phyloP scores from a whole-genome alignment of 2,329 filamentous ascomycete species.

The Capronia epimyces region DNA sequence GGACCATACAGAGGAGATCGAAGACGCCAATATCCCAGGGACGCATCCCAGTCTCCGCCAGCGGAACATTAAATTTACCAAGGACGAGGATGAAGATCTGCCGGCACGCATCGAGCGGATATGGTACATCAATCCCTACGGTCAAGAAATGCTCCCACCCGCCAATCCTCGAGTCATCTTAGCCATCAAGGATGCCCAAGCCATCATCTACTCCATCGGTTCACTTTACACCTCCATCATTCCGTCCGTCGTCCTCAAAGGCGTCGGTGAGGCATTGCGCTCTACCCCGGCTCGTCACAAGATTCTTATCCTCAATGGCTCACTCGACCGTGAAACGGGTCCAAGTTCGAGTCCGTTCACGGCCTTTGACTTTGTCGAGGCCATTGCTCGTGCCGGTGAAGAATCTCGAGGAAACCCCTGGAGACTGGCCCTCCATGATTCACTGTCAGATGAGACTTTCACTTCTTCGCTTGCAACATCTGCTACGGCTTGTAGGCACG shows the following conservation, averaged over 20 bases:
- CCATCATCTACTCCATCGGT: constrained; percentile 87
- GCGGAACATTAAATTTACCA: constrained; percentile 77
- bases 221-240: constrained; percentile 85
- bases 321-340: constrained; percentile 78
- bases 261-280: constrained; percentile 63
- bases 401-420: constrained; percentile 55
- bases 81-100: constrained; percentile 77
- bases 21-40: constrained; percentile 49
- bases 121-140: constrained; percentile 98
- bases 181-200: constrained; percentile 59
- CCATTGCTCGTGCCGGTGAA: constrained; percentile 68
- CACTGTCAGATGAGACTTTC: constrained; percentile 16
- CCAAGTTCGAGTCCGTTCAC: constrained; percentile 60
- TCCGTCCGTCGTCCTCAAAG: constrained; percentile 71
- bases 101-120: constrained; percentile 71
- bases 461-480: constrained; percentile 11
- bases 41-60: constrained; percentile 73
- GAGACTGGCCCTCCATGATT: constrained; percentile 16
- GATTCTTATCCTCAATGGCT: constrained; percentile 79
- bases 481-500: constrained; percentile 10
- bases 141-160: constrained; percentile 83
- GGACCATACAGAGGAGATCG: constrained; percentile 33
- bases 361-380: constrained; percentile 74
- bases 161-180: constrained; percentile 76
- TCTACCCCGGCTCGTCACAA: constrained; percentile 56